Evolutionary conservation across 805 yeast species (phyloP).

Genomic region (Yarrowia sp.): DNA sequence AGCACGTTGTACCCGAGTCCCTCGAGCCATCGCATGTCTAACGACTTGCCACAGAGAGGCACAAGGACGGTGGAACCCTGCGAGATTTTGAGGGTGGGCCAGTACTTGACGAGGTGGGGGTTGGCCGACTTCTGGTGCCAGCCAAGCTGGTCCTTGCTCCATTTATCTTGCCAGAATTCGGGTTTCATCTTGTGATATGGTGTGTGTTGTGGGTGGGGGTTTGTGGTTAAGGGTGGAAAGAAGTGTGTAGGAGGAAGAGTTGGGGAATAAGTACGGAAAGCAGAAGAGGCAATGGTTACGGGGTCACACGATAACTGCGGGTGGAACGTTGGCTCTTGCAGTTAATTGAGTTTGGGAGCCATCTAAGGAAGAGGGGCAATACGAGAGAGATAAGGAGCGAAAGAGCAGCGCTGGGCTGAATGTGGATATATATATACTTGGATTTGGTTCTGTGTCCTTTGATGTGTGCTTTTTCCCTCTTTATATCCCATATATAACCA

Average conservation of each 20-base stretch:
- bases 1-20: conserved; percentile 18
- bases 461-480: not conserved
- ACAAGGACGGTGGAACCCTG: conserved; percentile 16
- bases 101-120: conserved; percentile 18
- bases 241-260: not conserved
- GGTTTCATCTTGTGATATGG: not conserved
- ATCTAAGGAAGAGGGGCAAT: not conserved
- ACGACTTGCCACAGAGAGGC: conserved; percentile 15
- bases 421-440: not conserved
- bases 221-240: too few relatives aligned
- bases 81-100: conserved; percentile 10
- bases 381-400: not conserved
- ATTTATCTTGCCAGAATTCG: conserved; percentile 24
- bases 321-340: conserved; percentile 1
- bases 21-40: conserved; percentile 19
- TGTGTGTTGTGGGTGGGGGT: not conserved
- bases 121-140: conserved; percentile 23
- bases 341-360: conserved; percentile 16
- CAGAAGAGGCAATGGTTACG: not conserved
- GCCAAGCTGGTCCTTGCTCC: conserved; percentile 22
- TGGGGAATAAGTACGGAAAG: not conserved
- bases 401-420: not conserved
- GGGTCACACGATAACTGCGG: conserved; percentile 13
- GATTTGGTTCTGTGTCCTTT: not conserved
- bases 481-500: too few relatives aligned